Evolutionary conservation across 106 monocot species (phyloP), one percentile per base, ranked within the genome.

Genomic region (Dactylorhiza incarnata): DNA sequence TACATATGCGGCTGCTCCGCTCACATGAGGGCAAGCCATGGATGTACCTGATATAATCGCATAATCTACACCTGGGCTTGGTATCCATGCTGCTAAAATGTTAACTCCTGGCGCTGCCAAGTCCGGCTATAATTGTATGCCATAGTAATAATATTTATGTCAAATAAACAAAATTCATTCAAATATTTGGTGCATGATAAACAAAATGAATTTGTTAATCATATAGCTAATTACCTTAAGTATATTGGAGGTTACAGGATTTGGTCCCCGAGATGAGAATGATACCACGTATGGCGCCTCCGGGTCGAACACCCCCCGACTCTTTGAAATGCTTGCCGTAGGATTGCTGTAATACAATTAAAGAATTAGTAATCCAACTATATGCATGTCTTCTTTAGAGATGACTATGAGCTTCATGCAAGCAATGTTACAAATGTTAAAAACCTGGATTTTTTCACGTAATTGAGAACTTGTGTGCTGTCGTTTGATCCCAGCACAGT

Each of bases 41-140:
- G 84, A 84, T 17, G 84, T 80, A 17, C 84, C 84, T 14, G 84
- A 84, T 9, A 73, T 53, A 22, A 84, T 80, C 79, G 73, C 79
- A 54, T 80, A 84, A 29, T 29, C 29, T 29, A 1, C 49, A 15
- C 9, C 15, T 4, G 26, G 17, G 12, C 50, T 10, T 2, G 16
- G 29, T 29, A 2, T 29, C 29, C 29, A 29, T 20, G 65, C 65
- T 0, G 65, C 65, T 26, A 65, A 65, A 26, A 65, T 65, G 4
- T 65, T 19, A 4, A 26, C 25, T 25, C 65, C 65, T 2, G 65
- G 65, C 24, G 65, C 65, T 0, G 25, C 19, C 4, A 65, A 25
- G 11, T 65, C 65, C 16, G 65, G 65, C 65, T 65, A 2, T n/a
- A 25, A 51, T 12, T 10, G 14, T 10, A 51, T 51, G 13, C 9